These are phyloP conservation scores for Ustilago trichophora DNA, from an alignment of 1,284 basidiomycete species.

Conservation along the genomic window DNA sequence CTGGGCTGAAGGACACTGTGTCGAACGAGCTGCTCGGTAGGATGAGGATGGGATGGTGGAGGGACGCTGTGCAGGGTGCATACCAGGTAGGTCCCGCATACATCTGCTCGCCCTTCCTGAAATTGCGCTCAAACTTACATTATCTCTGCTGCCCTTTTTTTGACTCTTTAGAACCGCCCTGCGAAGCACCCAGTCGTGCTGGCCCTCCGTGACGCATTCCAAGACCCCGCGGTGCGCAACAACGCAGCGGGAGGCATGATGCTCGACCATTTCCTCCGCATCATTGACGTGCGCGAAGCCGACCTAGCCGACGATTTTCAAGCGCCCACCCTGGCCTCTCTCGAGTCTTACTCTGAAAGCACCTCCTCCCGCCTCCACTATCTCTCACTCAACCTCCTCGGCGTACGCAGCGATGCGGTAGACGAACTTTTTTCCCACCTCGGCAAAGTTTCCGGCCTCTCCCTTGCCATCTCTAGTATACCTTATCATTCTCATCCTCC, in stretches of 20 bases:
- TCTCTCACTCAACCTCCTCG: conserved; percentile 57
- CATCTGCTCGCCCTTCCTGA: too few species aligned
- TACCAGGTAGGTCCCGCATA: too few species aligned
- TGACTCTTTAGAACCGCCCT: conserved; percentile 54
- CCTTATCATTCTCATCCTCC: conserved; percentile 61
- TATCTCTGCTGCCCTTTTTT: too few species aligned
- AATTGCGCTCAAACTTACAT: too few species aligned
- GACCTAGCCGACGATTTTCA: conserved; percentile 55
- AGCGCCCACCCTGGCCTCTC: conserved; percentile 53
- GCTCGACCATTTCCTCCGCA: conserved; percentile 62
- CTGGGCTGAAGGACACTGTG: conserved; percentile 57
- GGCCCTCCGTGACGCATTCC: conserved; percentile 57
- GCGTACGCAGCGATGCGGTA: conserved; percentile 30
- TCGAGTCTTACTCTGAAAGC: conserved; percentile 60
- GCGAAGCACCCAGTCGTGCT: conserved; percentile 60
- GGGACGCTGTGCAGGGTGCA: conserved; percentile 58
- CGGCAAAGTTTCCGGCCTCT: conserved; percentile 62
- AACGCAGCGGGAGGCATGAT: conserved; percentile 53
- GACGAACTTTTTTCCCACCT: conserved; percentile 65
- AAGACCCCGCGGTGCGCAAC: conserved; percentile 50
- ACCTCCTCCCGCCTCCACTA: conserved; percentile 59
- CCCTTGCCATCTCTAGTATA: conserved; percentile 48
- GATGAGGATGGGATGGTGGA: conserved; percentile 65
- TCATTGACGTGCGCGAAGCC: conserved; percentile 62
- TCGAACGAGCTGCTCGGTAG: conserved; percentile 62